A percentile compares a stretch with the other conserved stretches of the same genome.
Evolutionary conservation across 169 alveolate species (phyloP).

Genomic region (Babesia sp.): DNA sequence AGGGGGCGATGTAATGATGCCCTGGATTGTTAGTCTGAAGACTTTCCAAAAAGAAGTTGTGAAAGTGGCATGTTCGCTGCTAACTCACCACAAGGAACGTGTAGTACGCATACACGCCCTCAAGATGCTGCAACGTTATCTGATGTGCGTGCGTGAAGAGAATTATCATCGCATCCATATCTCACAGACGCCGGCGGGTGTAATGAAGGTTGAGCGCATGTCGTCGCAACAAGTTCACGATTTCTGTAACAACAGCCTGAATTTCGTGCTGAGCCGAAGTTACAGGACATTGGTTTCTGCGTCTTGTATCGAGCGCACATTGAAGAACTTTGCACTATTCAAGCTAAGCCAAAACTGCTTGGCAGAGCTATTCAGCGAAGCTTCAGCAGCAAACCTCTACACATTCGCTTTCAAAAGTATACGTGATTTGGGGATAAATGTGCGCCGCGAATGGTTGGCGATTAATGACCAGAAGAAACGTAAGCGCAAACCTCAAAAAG

Average conservation of each 20-base stretch:
- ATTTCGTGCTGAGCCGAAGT: constrained; percentile 38
- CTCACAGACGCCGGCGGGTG: constrained; percentile 12
- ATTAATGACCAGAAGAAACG: constrained; percentile 11
- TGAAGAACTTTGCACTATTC: constrained; percentile 46
- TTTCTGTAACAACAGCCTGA: constrained; percentile 26
- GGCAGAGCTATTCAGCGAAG: constrained; percentile 38
- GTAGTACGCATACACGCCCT: constrained; percentile 27
- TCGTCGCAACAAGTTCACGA: constrained; percentile 19
- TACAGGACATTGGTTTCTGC: constrained; percentile 44
- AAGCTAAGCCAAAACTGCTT: constrained; percentile 60
- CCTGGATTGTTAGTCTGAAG: constrained; percentile 44
- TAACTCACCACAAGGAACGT: constrained; percentile 38
- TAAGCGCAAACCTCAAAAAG: neutral
- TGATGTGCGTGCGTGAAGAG: constrained; percentile 16
- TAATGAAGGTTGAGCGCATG: constrained; percentile 20
- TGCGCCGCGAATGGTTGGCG: constrained; percentile 52
- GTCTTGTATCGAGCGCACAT: constrained; percentile 20
- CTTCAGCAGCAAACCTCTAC: constrained; percentile 22
- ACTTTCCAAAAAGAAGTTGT: constrained; percentile 21
- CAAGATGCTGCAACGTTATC: constrained; percentile 34
- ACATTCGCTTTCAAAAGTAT: constrained; percentile 42
- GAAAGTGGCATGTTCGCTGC: constrained; percentile 36
- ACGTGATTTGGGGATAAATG: constrained; percentile 46
- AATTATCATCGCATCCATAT: constrained; percentile 33
- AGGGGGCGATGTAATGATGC: constrained; percentile 10